Base-by-base conservation (phyloP, 2,329 filamentous ascomycete species). In the Aureobasidium sp. region DNA sequence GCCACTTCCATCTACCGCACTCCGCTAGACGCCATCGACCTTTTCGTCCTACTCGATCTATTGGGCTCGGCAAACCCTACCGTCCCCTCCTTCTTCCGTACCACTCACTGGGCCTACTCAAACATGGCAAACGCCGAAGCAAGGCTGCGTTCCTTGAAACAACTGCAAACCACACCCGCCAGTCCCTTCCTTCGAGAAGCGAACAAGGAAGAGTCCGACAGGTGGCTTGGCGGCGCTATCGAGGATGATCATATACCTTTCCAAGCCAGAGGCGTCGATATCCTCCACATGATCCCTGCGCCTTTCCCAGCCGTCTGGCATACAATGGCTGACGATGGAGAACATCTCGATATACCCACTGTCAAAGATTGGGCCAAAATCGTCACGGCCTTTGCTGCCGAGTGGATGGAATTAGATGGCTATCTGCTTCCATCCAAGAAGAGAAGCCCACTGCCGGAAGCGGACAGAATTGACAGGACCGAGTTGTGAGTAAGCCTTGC, bases 191-290 rank as follows among this genome's bases (percentile, higher is more conserved):
- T 97, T 5, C 76, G 81, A 7, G 87, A 95, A 45, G 71, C 76
- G 1, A 76, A 79, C 22, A 90, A 86, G 72, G 72, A 70, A 27
- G 70, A 73, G 12, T 65, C 73, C 1, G 70, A 78, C 53, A 76
- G 37, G 81, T 89, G 68, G 74, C 72, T 70, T 60, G 79, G 72
- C 49, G 85, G 74, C 63, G 74, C 45, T 70, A 74, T 78, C 15
- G 84, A 86, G 65, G 94, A 99, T 71, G 94, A 99, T 70, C 94
- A 99, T 72, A 74, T 97, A 5, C 94, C 94, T 0, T 99, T 99
- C 69, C 85, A 97, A 81, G 78, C 78, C 39, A 83, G 90, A 39
- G 94, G 94, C 1, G 93, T 97, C 0, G 87, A 95, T 31, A 81
- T 97, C 17, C 74, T 99, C 62, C 94, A 99, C 75, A 74, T 99